phyloP scores from a whole-genome alignment of 306 rosid genomes.

The Betula pendula region DNA sequence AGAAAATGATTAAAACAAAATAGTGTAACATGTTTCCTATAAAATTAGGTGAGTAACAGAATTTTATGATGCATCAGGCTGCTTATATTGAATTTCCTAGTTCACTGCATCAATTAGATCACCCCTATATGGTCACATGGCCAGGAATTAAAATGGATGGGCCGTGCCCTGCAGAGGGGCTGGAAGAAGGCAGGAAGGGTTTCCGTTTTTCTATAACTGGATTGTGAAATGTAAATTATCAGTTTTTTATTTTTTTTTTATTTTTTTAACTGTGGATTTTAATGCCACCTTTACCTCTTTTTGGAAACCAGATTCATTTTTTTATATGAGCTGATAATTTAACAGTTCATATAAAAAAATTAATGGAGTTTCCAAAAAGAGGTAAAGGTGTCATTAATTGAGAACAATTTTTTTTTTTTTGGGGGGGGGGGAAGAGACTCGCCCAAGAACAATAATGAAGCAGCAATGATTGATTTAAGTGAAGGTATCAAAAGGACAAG shows the following conservation, averaged over 20 bases:
- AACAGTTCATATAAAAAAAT: not conserved
- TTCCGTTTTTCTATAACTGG: not conserved
- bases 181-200: not conserved
- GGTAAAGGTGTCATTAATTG: not conserved
- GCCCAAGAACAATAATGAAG: no score
- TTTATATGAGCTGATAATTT: not conserved
- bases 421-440: no score
- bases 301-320: no score
- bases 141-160: not conserved
- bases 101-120: constrained; percentile 4
- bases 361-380: not conserved
- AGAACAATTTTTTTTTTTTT: not conserved
- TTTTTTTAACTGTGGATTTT: no score
- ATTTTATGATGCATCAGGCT: not conserved
- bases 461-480: no score
- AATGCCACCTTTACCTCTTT: not conserved
- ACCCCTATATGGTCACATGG: constrained; percentile 12
- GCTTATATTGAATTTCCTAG: not conserved
- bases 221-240: not conserved
- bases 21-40: no score
- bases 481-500: no score
- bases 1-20: no score
- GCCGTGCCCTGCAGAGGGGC: not conserved
- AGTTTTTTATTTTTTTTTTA: no score
- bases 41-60: no score